Evolutionary conservation across 176 grass and related monocot species (phyloP).

Genomic region (Panicum miliaceum): DNA sequence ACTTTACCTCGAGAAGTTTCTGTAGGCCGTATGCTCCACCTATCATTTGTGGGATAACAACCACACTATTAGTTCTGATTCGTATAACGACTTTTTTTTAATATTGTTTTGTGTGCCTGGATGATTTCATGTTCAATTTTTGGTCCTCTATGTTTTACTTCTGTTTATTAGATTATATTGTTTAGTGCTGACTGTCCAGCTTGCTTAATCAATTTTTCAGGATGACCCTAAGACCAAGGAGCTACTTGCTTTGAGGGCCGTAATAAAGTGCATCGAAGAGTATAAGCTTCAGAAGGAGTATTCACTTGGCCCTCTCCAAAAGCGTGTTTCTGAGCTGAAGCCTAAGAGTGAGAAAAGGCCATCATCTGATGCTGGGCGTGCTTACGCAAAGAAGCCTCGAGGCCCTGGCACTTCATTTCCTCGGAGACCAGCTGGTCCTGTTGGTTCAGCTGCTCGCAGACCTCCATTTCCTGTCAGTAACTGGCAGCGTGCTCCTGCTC

Average conservation of each 20-base stretch:
- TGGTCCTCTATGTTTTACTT: neutral
- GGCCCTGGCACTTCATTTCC: conserved; percentile 31
- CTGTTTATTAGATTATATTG: conserved; percentile 1
- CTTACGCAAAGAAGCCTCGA: conserved; percentile 56
- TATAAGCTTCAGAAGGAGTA: conserved; percentile 82
- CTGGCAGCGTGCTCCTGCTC: conserved; percentile 53
- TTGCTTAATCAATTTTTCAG: conserved; percentile 35
- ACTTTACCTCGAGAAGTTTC: neutral
- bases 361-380: conserved; percentile 35
- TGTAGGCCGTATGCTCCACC: neutral
- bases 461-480: conserved; percentile 37
- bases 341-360: conserved; percentile 67
- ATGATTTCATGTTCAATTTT: neutral
- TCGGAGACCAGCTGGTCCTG: conserved; percentile 37
- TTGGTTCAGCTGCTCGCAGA: conserved; percentile 46
- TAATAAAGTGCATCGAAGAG: conserved; percentile 71
- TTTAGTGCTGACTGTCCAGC: conserved; percentile 20
- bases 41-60: neutral
- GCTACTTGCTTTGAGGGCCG: conserved; percentile 54
- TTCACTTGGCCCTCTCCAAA: conserved; percentile 77
- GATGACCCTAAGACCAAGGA: conserved; percentile 63
- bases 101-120: conserved; percentile 2
- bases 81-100: neutral
- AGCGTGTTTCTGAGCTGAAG: conserved; percentile 62
- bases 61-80: neutral